Evolutionary conservation across 192 early-diverging fungal species (phyloP).

Genomic region (Linnemannia schmuckeri): DNA sequence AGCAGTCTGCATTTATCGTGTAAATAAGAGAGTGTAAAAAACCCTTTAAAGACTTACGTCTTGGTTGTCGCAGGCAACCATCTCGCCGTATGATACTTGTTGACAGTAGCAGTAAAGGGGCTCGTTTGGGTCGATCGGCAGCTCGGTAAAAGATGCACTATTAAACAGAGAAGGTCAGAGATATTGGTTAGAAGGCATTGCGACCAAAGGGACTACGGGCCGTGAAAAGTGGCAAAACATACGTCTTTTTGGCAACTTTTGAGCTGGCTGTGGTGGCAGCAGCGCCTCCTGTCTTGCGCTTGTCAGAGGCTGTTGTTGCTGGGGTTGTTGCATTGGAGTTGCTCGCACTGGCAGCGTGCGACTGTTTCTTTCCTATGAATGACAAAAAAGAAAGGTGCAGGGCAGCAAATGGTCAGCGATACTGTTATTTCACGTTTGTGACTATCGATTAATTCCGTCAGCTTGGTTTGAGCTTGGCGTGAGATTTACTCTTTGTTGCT

Average conservation of each 20-base stretch:
- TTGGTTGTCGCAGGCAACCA: conserved; percentile 96
- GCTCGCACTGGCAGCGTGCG: conserved; percentile 31
- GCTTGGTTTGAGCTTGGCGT: background rate
- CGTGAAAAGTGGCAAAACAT: background rate
- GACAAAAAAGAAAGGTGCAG: background rate
- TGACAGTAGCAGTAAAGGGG: conserved; percentile 97
- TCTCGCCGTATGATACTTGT: conserved; percentile 96
- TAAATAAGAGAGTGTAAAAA: background rate
- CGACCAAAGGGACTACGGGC: background rate
- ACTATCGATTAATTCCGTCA: background rate
- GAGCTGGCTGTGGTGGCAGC: conserved; percentile 13
- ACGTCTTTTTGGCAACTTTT: conserved; percentile 49
- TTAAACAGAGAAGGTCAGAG: background rate
- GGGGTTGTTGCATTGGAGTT: conserved; percentile 21
- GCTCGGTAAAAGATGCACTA: conserved; percentile 63
- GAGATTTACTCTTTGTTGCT: conserved; percentile 56
- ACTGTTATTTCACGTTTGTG: background rate
- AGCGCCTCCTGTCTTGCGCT: conserved; percentile 29
- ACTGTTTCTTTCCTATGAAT: conserved; percentile 48
- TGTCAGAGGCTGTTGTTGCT: conserved; percentile 24
- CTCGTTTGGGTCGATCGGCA: conserved; percentile 96
- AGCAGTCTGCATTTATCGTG: background rate
- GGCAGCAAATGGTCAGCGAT: background rate
- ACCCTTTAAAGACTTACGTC: conserved; percentile 66
- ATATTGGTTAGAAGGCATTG: background rate